Base-by-base conservation (phyloP, 2,329 filamentous ascomycete species). In the Ustilaginoidea virens region DNA sequence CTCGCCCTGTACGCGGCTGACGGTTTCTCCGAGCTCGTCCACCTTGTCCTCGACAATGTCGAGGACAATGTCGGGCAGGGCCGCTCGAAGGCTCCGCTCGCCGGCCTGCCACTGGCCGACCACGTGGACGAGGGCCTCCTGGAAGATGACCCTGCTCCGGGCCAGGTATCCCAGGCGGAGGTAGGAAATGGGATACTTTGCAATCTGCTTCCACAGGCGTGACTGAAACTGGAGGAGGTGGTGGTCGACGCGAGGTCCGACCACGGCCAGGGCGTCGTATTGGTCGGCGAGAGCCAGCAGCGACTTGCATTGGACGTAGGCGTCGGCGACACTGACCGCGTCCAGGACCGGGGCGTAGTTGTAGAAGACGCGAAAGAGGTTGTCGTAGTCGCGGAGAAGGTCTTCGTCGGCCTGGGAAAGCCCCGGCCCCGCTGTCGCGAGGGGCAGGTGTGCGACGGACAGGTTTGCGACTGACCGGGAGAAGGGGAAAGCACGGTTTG, bases 11-110 rank as follows among this genome's bases (percentile, higher is more conserved):
- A 90, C 69, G 17, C 79, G 74, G 20, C 73, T 68, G 36, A 92
- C 81, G 6, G 75, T 66, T 44, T 94, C 85, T 37, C 85, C 79
- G 12, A 94, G 63, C 51, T 94, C 86, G 41, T 92, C 83, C 5
- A 90, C 83, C 52, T 94, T 94, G 54, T 94, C 85, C 51, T 93
- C 82, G 36, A 94, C 92, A 20, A 94, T 66, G 40, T 94, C 85
- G 7, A 94, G 61, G 1, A 94, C 82, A 0, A 69, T 51, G 16
- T 77, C 70, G 1, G 86, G 80, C 23, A 92, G 63, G 17, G 77
- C 64, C 35, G 70, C 66, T 33, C 81, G 74, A 20, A 94, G 68
- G 41, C 81, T 81, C 16, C 78, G 70, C 42, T 85, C 71, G 11
- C 79, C 83, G 1, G 71, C 62, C 0, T 87, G 86, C 87, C 87